A percentile compares a stretch with the other conserved stretches of the same genome.
Evolutionary conservation across 345 rosid species (phyloP).

Genomic region (Arabidopsis suecica): DNA sequence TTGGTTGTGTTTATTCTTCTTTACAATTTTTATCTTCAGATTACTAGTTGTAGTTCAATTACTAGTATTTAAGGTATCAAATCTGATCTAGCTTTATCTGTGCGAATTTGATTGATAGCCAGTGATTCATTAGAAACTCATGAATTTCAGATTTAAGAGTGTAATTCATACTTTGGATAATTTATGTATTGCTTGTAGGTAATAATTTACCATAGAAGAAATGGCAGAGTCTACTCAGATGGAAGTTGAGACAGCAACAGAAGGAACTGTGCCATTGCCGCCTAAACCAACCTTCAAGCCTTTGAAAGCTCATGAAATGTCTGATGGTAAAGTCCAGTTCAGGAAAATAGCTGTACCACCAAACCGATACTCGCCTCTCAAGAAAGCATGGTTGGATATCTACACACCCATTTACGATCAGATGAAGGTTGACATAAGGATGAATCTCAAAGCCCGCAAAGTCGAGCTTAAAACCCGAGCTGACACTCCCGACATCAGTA

Average conservation of each 20-base stretch:
- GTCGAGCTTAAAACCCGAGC: conserved; percentile 76
- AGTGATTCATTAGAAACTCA: neutral
- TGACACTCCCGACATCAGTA: conserved; percentile 69
- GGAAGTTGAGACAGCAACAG: conserved; percentile 54
- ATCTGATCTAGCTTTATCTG: too few relatives aligned
- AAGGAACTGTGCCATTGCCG: conserved; percentile 45
- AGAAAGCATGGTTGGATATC: conserved; percentile 88
- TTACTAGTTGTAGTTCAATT: too few relatives aligned
- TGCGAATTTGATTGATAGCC: too few relatives aligned
- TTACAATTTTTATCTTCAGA: too few relatives aligned
- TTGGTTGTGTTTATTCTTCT: neutral
- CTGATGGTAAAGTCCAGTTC: conserved; percentile 76
- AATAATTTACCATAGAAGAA: neutral
- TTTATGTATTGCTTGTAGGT: neutral
- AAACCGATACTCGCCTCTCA: conserved; percentile 78
- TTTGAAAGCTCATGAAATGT: conserved; percentile 85
- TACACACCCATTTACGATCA: conserved; percentile 76
- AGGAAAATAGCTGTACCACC: conserved; percentile 78
- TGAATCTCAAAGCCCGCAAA: conserved; percentile 83
- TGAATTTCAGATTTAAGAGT: neutral
- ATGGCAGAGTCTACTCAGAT: conserved; percentile 49
- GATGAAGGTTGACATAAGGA: conserved; percentile 86
- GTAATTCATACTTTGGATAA: neutral
- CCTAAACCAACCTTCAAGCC: conserved; percentile 72
- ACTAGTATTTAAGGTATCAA: too few relatives aligned